Evolutionary conservation across 306 rosid genomes (phyloP).

Genomic region (Cicer cuneatum): DNA sequence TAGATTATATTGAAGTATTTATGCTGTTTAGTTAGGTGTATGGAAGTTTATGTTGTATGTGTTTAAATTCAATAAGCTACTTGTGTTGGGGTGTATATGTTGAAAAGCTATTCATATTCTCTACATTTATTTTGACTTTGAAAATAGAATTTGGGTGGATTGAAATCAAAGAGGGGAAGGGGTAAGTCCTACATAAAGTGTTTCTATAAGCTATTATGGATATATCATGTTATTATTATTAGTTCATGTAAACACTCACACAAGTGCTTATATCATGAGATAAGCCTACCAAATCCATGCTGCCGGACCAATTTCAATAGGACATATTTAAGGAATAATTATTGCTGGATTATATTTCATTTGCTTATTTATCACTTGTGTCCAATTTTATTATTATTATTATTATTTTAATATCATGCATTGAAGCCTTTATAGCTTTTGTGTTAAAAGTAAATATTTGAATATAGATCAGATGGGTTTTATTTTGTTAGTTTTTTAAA

Average conservation of each 20-base stretch:
- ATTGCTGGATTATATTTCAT: background rate
- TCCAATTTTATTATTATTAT: background rate
- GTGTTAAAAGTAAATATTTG: constrained; percentile 13
- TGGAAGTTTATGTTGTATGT: background rate
- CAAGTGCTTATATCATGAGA: background rate
- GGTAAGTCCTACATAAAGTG: background rate
- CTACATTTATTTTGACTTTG: background rate
- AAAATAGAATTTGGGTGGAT: constrained; percentile 2
- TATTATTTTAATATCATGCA: background rate
- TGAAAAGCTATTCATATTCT: background rate
- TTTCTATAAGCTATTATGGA: constrained; percentile 9
- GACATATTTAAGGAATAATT: background rate
- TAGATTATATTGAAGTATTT: background rate
- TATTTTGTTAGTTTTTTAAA: background rate
- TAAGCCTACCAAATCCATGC: constrained; percentile 7
- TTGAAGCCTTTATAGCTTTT: background rate
- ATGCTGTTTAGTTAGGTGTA: background rate
- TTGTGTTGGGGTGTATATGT: background rate
- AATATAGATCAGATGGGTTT: background rate
- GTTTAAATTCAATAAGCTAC: background rate
- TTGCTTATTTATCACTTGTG: constrained; percentile 14
- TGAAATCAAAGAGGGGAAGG: background rate
- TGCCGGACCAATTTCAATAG: constrained; percentile 8
- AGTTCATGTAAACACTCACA: background rate
- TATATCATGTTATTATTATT: background rate